These are phyloP conservation scores for Vachellia pachyceras DNA, from an alignment of 306 rosid genomes.

Conservation along the genomic window DNA sequence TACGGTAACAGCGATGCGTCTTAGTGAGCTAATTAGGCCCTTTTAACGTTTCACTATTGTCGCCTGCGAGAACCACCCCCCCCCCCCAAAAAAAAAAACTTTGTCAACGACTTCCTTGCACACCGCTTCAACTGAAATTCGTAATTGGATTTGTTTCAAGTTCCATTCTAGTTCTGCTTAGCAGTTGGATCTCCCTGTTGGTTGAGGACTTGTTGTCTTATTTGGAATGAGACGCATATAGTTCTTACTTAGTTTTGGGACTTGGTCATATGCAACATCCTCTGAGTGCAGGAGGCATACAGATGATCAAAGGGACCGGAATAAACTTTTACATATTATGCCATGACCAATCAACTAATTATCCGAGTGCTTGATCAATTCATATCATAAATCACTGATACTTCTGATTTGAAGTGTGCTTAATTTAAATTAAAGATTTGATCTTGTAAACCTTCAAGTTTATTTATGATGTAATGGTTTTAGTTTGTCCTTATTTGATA, in stretches of 20 bases:
- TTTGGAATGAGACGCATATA: background rate
- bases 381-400: background rate
- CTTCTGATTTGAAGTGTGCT: background rate
- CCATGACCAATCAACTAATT: background rate
- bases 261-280: background rate
- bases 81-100: too few relatives aligned
- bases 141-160: background rate
- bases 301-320: background rate
- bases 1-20: background rate
- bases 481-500: conserved; percentile 7
- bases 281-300: background rate
- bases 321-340: background rate
- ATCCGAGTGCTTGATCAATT: background rate
- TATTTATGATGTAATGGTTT: background rate
- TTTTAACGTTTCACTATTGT: background rate
- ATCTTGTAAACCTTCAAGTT: background rate
- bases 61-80: background rate
- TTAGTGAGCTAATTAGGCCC: background rate
- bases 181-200: background rate
- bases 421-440: background rate
- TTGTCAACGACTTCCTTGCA: background rate
- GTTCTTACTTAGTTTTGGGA: background rate
- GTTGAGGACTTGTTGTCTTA: background rate
- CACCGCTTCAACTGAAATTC: background rate
- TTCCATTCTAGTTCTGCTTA: background rate